phyloP scores from a whole-genome alignment of 1,284 basidiomycete species.

The Schizopora paradoxa region DNA sequence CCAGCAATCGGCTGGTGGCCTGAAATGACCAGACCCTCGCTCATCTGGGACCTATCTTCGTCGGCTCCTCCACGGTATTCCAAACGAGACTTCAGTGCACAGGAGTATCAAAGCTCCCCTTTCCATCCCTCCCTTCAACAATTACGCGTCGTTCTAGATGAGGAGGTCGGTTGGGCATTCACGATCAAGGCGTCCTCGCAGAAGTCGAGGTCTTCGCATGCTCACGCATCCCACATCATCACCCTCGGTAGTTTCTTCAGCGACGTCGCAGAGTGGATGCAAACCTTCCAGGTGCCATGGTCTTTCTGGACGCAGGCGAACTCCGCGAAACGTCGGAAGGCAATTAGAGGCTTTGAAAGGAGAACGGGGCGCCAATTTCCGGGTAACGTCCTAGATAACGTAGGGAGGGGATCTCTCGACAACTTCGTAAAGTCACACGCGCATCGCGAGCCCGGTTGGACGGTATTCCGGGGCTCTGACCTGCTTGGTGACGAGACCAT shows the following conservation, averaged over 20 bases:
- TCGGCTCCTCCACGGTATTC: conserved; percentile 2
- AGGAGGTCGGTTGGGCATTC: conserved; percentile 8
- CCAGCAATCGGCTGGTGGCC: conserved; percentile 18
- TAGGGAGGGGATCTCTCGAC: too few relatives aligned
- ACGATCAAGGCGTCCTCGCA: conserved; percentile 2
- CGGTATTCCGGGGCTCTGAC: conserved; percentile 6
- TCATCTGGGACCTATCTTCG: conserved; percentile 11
- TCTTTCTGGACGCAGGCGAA: conserved; percentile 7
- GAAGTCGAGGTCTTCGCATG: too few relatives aligned
- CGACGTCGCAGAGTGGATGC: conserved; percentile 8
- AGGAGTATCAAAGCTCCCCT: conserved; percentile 4
- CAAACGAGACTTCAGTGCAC: conserved; percentile 3
- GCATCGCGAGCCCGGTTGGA: conserved; percentile 1
- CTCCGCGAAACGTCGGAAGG: conserved; percentile 2
- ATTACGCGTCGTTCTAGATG: conserved; percentile 7
- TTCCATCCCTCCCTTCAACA: conserved; percentile 8
- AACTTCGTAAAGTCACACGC: too few relatives aligned
- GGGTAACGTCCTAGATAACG: too few relatives aligned
- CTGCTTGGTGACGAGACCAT: conserved; percentile 8
- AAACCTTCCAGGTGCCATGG: conserved; percentile 4
- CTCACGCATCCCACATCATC: too few relatives aligned
- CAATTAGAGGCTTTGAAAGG: too few relatives aligned
- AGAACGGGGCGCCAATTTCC: too few relatives aligned
- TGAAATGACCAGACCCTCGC: conserved; percentile 4
- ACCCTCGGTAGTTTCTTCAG: conserved; percentile 4